Conservation (phyloP, 2,329 filamentous ascomycete genomes). For the Akanthomyces uredinophilus region DNA sequence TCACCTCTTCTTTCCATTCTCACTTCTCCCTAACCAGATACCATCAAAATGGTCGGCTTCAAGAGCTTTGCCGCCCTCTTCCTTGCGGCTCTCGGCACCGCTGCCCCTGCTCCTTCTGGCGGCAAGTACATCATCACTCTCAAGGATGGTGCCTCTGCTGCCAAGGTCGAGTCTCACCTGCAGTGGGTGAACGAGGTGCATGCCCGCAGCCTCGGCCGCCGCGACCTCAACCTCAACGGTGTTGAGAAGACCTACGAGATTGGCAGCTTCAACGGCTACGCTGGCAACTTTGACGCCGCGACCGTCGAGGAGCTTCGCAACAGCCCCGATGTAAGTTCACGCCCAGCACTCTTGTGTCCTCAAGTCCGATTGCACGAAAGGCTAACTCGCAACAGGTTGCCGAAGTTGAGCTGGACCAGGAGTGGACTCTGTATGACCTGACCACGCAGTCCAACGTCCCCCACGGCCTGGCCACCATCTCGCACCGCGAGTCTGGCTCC, state of each 20-base stretch:
- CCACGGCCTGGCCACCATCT: slow-evolving; percentile 43
- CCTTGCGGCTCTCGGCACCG: slow-evolving; percentile 13
- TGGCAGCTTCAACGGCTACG: slow-evolving; percentile 35
- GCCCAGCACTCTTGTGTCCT: neutral
- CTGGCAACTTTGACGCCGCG: slow-evolving; percentile 37
- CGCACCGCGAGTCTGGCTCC: slow-evolving; percentile 31
- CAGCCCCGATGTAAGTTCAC: slow-evolving; percentile 33
- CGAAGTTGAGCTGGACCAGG: slow-evolving; percentile 29
- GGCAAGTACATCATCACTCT: slow-evolving; percentile 44
- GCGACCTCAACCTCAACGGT: slow-evolving; percentile 29
- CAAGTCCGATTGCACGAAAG: neutral
- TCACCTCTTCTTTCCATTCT: neutral
- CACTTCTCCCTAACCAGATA: neutral
- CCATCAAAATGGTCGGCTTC: slow-evolving; percentile 18
- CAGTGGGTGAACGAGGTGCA: slow-evolving; percentile 30
- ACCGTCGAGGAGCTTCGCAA: slow-evolving; percentile 36
- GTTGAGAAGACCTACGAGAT: slow-evolving; percentile 28
- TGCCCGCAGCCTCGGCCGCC: slow-evolving; percentile 27
- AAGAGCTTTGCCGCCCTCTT: slow-evolving; percentile 19
- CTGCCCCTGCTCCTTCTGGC: slow-evolving; percentile 4
- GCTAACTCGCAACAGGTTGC: slow-evolving; percentile 24
- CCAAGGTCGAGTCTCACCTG: slow-evolving; percentile 31
- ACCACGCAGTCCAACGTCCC: slow-evolving; percentile 31
- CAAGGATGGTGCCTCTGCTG: slow-evolving; percentile 29
- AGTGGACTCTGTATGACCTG: slow-evolving; percentile 22